phyloP scores from a whole-genome alignment of 352 stramenopile species.

The Globisporangium canariense region DNA sequence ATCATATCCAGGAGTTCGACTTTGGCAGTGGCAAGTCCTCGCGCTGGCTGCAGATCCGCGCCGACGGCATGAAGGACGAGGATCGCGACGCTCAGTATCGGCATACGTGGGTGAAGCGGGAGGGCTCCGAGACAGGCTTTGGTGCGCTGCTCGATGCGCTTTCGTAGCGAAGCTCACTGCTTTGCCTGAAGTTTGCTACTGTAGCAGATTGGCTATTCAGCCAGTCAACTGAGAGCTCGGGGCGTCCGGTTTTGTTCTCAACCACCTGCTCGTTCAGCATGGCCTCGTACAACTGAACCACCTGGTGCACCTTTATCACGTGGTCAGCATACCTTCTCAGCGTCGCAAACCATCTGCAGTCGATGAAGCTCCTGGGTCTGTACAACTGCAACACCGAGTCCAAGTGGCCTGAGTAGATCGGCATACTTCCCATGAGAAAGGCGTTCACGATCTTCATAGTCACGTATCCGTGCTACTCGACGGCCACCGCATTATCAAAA shows the following conservation, averaged over 20 bases:
- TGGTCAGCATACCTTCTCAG: conserved; percentile 31
- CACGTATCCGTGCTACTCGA: conserved; percentile 35
- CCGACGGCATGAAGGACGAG: conserved; percentile 56
- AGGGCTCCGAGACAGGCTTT: conserved; percentile 29
- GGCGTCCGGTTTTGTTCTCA: conserved; percentile 15
- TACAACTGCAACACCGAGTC: conserved; percentile 32
- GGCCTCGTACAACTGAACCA: conserved; percentile 26
- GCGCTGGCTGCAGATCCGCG: conserved; percentile 59
- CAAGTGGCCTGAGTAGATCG: conserved; percentile 54
- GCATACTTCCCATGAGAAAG: conserved; percentile 53
- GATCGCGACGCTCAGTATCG: conserved; percentile 14
- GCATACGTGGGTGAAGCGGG: conserved; percentile 20
- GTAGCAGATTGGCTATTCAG: neutral
- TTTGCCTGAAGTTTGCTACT: neutral
- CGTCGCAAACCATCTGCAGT: conserved; percentile 37
- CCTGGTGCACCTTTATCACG: conserved; percentile 36
- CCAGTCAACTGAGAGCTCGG: neutral
- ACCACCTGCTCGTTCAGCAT: conserved; percentile 33
- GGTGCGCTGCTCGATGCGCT: conserved; percentile 29
- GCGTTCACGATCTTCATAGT: conserved; percentile 66
- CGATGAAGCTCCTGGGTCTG: conserved; percentile 48
- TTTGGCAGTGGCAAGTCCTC: conserved; percentile 66
- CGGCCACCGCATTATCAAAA: no score
- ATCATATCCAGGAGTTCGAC: conserved; percentile 80
- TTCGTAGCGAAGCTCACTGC: conserved; percentile 14